Conservation (phyloP, 768 basidiomycete genomes). For the Nidula microcarpa region DNA sequence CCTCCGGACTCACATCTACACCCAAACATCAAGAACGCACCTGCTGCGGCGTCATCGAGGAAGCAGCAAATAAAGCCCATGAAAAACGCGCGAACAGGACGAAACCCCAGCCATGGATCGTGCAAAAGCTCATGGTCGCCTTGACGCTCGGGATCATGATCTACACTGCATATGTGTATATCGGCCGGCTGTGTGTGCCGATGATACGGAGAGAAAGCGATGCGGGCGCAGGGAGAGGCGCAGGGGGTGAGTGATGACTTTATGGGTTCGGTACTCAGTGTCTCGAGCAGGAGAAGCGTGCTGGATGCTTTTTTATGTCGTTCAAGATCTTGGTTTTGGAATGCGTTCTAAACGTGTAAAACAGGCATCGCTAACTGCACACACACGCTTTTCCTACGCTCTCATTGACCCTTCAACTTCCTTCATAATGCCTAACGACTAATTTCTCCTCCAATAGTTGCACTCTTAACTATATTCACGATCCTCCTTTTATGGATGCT, state of each 20-base stretch:
- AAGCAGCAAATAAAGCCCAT: slow-evolving; percentile 34
- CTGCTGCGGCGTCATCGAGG: slow-evolving; percentile 53
- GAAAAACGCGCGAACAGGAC: slow-evolving; percentile 37
- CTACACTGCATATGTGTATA: slow-evolving; percentile 77
- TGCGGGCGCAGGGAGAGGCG: slow-evolving; percentile 43
- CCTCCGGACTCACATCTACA: too few relatives aligned
- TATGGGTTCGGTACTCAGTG: neutral
- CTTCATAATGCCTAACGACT: slow-evolving; percentile 3
- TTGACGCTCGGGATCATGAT: slow-evolving; percentile 57
- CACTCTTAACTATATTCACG: slow-evolving; percentile 58
- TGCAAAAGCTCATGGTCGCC: slow-evolving; percentile 63
- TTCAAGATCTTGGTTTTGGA: too few relatives aligned
- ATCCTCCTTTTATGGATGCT: slow-evolving; percentile 66
- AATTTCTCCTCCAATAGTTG: slow-evolving; percentile 42
- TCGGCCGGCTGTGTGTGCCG: slow-evolving; percentile 65
- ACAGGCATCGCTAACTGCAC: too few relatives aligned
- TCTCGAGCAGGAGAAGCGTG: neutral
- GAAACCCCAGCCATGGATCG: slow-evolving; percentile 70
- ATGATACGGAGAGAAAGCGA: slow-evolving; percentile 51
- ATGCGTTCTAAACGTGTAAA: too few relatives aligned
- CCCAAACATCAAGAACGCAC: slow-evolving; percentile 11
- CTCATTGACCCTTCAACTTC: too few relatives aligned
- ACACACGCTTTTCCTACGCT: too few relatives aligned
- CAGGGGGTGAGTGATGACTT: slow-evolving; percentile 60
- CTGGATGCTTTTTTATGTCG: neutral